Evolutionary conservation across 306 rosid genomes (phyloP).

Genomic region (Quercus rubra): DNA sequence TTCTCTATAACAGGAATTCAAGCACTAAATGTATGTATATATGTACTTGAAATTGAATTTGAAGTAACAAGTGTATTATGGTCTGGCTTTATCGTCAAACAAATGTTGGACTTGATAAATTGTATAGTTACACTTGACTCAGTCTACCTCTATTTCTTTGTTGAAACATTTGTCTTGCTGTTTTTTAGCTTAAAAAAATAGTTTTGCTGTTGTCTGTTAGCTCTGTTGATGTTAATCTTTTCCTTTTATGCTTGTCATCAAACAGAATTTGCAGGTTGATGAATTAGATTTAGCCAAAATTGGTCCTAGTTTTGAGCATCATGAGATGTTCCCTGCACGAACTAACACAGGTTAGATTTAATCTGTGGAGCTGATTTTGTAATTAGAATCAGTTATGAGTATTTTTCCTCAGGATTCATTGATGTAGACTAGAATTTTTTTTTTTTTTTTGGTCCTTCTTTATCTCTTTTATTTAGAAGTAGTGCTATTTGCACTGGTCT

Average conservation of each 20-base stretch:
- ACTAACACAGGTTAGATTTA: slow-evolving; percentile 76
- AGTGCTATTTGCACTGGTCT: too few relatives aligned
- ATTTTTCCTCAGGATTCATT: too few relatives aligned
- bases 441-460: not conserved
- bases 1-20: not conserved
- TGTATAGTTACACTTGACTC: not conserved
- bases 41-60: too few relatives aligned
- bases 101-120: not conserved
- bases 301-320: slow-evolving; percentile 91
- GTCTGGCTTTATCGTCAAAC: not conserved
- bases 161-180: not conserved
- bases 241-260: slow-evolving; percentile 21
- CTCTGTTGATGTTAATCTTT: not conserved
- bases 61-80: not conserved
- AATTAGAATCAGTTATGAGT: not conserved
- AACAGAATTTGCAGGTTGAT: slow-evolving; percentile 80
- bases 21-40: not conserved
- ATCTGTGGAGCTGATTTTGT: slow-evolving; percentile 7
- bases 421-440: slow-evolving; percentile 5
- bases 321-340: slow-evolving; percentile 86
- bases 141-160: not conserved
- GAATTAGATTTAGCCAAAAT: slow-evolving; percentile 75
- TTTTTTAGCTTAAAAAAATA: too few relatives aligned
- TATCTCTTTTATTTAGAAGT: not conserved
- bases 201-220: not conserved